phyloP scores from a whole-genome alignment of 495 filamentous ascomycete genomes.

The Penicillium tannophilum region DNA sequence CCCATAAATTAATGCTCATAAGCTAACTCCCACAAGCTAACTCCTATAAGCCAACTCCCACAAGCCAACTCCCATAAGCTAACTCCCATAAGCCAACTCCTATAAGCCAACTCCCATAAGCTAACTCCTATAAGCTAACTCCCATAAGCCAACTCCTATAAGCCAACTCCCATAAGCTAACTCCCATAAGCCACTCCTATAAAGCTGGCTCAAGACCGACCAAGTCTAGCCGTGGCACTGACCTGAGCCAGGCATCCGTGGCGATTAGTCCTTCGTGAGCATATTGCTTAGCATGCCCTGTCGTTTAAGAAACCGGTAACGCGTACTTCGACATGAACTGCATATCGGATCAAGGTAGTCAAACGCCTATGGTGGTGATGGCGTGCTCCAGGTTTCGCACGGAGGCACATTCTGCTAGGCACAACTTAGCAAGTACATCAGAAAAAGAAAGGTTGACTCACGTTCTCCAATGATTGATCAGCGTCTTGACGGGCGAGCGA shows the following conservation, averaged over 20 bases:
- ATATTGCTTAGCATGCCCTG: background rate
- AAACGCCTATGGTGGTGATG: background rate
- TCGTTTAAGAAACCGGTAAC: background rate
- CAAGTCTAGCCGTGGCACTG: conserved; percentile 1
- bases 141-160: background rate
- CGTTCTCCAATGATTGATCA: conserved; percentile 7
- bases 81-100: background rate
- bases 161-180: conserved; percentile 2
- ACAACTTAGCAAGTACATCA: conserved; percentile 2
- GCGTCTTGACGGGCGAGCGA: conserved; percentile 1
- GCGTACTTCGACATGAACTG: background rate
- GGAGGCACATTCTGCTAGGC: background rate
- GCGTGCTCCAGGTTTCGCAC: background rate
- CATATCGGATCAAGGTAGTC: background rate
- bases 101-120: background rate
- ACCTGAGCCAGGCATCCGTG: background rate
- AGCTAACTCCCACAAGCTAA: background rate
- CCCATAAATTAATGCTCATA: background rate
- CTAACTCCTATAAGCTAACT: background rate
- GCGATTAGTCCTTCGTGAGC: background rate
- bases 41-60: background rate
- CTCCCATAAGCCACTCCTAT: no score
- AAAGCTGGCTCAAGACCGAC: no score
- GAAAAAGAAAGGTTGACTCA: conserved; percentile 1
- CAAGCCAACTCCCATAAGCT: background rate